Conservation (phyloP, 1,139 yeast species). For the Hyphopichia khmerensis region DNA sequence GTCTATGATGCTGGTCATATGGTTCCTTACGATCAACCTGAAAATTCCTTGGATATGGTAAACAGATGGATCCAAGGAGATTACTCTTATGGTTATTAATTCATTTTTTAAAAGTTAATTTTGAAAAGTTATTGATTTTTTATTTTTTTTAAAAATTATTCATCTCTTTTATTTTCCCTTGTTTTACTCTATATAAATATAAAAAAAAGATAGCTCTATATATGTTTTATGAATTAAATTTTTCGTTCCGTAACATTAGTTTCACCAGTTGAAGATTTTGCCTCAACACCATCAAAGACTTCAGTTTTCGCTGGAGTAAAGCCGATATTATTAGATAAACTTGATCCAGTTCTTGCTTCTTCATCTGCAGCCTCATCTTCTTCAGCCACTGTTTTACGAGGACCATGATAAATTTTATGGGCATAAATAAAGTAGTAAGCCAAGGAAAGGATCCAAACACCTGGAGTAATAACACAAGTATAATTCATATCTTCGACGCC, state of each 20-base stretch:
- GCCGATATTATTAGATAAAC: neutral
- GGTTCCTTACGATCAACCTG: conserved; percentile 85
- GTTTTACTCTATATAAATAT: neutral
- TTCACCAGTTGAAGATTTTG: neutral
- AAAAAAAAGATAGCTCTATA: neutral
- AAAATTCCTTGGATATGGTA: conserved; percentile 69
- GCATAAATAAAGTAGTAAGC: conserved; percentile 47
- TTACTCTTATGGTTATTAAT: conserved; percentile 19
- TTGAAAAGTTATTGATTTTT: neutral
- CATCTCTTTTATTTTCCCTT: too few species aligned
- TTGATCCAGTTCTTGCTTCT: conserved; percentile 3
- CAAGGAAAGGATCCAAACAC: conserved; percentile 39
- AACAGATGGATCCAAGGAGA: conserved; percentile 72
- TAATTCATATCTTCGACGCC: conserved; percentile 53
- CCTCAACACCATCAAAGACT: conserved; percentile 1
- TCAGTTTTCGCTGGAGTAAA: neutral
- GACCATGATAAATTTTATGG: conserved; percentile 50
- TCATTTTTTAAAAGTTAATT: neutral
- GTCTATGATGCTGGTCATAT: conserved; percentile 70
- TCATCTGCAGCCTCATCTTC: conserved; percentile 5
- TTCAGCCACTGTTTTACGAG: conserved; percentile 33
- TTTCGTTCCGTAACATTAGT: neutral
- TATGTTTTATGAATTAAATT: neutral
- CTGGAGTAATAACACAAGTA: conserved; percentile 53
- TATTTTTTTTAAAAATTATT: too few species aligned